Conservation (phyloP, 83 land plant genomes). For the Picea mariana region DNA sequence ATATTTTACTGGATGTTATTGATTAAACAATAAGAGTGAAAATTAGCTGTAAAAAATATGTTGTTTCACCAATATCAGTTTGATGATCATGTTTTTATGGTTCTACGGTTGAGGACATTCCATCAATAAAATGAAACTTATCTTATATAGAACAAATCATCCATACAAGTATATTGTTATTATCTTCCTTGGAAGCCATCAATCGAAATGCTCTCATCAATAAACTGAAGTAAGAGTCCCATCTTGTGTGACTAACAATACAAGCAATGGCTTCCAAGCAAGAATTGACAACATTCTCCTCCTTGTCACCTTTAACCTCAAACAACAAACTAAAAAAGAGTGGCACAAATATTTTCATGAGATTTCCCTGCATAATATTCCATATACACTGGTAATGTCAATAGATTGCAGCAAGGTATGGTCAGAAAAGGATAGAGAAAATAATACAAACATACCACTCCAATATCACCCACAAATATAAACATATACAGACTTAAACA, state of each 20-base stretch:
- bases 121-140: conserved; percentile 49
- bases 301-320: too few species aligned
- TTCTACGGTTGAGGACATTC: not conserved
- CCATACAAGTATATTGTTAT: conserved; percentile 49
- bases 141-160: conserved; percentile 75
- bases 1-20: too few species aligned
- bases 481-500: too few species aligned
- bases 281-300: conserved; percentile 22
- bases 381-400: too few species aligned
- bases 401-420: too few species aligned
- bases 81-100: not conserved
- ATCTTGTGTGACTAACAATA: conserved; percentile 59
- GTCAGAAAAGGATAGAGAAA: not conserved
- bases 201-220: too few species aligned
- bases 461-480: too few species aligned
- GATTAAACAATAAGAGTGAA: too few species aligned
- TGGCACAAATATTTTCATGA: conserved; percentile 76
- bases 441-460: too few species aligned
- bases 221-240: conserved; percentile 67
- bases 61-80: not conserved
- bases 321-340: conserved; percentile 19
- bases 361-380: conserved; percentile 55
- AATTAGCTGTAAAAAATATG: too few species aligned
- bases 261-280: conserved; percentile 77
- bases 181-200: too few species aligned